These are phyloP conservation scores for Eucalyptus lansdowneana DNA, from an alignment of 345 rosid species.

Conservation along the genomic window DNA sequence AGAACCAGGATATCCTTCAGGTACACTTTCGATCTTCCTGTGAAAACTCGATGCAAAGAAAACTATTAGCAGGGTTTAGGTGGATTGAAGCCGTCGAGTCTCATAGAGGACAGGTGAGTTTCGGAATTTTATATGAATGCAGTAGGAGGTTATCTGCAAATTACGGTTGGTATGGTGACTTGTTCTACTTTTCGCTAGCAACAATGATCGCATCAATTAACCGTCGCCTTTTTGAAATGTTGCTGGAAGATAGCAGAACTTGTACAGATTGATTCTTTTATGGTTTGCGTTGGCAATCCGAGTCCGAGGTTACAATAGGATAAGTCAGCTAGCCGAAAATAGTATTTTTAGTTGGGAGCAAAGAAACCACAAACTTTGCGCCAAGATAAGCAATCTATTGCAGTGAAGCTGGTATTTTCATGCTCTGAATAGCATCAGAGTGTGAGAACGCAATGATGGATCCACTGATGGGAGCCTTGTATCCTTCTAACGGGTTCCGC, in stretches of 20 bases:
- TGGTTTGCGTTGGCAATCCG: too few relatives aligned
- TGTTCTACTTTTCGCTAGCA: background rate
- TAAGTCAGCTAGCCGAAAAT: background rate
- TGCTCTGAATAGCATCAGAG: background rate
- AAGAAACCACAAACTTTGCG: background rate
- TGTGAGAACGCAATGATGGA: background rate
- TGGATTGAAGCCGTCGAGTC: background rate
- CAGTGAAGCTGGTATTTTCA: background rate
- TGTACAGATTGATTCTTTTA: too few relatives aligned
- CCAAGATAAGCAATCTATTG: background rate
- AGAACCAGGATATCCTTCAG: background rate
- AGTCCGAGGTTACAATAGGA: background rate
- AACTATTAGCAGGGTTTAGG: background rate
- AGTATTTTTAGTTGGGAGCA: background rate
- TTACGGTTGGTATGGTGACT: background rate
- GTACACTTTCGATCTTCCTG: background rate
- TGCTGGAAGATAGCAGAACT: too few relatives aligned
- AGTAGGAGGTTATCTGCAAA: background rate
- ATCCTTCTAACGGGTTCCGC: background rate
- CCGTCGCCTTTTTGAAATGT: too few relatives aligned
- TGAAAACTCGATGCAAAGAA: background rate
- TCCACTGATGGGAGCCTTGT: background rate
- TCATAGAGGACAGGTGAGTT: background rate
- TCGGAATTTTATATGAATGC: background rate
- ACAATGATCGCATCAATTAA: too few relatives aligned